A percentile compares a stretch with the other conserved stretches of the same genome.
phyloP scores from a whole-genome alignment of 495 filamentous ascomycete species.

The Chaetomidium leptoderma region DNA sequence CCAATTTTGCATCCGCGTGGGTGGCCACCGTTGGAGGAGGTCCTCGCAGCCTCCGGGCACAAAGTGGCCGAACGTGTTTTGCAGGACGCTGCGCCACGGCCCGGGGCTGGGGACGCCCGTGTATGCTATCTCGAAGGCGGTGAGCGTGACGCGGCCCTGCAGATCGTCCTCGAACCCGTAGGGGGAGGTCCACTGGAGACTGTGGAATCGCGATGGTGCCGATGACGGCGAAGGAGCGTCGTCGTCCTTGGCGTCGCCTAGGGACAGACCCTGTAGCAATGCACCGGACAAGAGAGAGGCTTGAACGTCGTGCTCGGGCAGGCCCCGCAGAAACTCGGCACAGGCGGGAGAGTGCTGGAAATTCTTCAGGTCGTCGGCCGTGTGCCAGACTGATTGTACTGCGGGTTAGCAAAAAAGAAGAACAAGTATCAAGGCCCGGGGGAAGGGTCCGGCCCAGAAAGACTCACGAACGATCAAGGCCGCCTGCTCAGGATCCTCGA shows the following conservation, averaged over 20 bases:
- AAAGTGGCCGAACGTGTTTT: background rate
- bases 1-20: background rate
- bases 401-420: no score
- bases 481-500: slow-evolving; percentile 30
- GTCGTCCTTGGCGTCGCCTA: background rate
- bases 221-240: background rate
- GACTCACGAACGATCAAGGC: slow-evolving; percentile 25
- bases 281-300: slow-evolving; percentile 3
- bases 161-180: background rate
- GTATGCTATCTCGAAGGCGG: background rate
- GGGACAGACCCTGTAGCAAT: no score
- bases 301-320: slow-evolving; percentile 18
- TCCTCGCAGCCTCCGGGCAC: background rate
- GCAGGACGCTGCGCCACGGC: background rate
- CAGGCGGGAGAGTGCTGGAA: slow-evolving; percentile 26
- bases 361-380: slow-evolving; percentile 17
- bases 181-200: background rate
- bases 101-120: background rate
- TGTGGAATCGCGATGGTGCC: background rate
- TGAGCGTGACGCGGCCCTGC: slow-evolving; percentile 4
- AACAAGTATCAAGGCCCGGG: background rate
- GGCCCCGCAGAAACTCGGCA: slow-evolving; percentile 23
- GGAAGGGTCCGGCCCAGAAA: background rate
- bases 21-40: background rate
- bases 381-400: slow-evolving; percentile 12